A percentile compares a stretch with the other conserved stretches of the same genome.
Conservation (phyloP, 352 stramenopile species). For the Globisporangium splendens region DNA sequence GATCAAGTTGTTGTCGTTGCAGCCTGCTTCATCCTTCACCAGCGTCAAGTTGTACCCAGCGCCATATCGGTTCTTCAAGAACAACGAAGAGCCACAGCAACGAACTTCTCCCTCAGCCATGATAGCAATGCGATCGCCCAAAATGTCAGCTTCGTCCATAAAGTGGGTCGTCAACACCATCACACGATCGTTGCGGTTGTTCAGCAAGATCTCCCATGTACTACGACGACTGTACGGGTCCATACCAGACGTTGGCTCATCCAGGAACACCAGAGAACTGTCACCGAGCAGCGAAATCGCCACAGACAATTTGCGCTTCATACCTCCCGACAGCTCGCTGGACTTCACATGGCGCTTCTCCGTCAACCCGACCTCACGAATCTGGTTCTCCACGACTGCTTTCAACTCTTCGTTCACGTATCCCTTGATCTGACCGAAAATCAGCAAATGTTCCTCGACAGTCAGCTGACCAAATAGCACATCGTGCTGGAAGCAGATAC, state of each 20-base stretch:
- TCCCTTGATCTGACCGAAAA: conserved; percentile 93
- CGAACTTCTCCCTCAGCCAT: conserved; percentile 91
- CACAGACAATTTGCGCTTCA: conserved; percentile 96
- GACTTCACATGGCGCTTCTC: conserved; percentile 80
- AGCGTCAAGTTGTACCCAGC: conserved; percentile 79
- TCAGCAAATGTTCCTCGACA: conserved; percentile 92
- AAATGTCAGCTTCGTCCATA: conserved; percentile 90
- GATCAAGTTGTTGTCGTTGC: conserved; percentile 27
- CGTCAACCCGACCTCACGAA: conserved; percentile 81
- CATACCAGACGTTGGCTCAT: conserved; percentile 95
- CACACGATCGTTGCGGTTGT: conserved; percentile 51
- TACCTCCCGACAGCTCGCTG: conserved; percentile 82
- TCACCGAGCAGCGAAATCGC: too few species aligned
- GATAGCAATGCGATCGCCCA: conserved; percentile 81
- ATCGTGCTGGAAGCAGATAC: conserved; percentile 96
- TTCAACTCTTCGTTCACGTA: conserved; percentile 26
- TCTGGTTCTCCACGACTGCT: conserved; percentile 35
- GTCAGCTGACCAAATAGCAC: conserved; percentile 95
- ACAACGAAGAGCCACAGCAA: too few species aligned
- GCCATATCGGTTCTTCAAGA: too few species aligned
- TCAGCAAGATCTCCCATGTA: conserved; percentile 83
- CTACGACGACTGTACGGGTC: conserved; percentile 93
- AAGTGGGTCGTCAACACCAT: conserved; percentile 94
- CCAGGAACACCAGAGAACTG: too few species aligned
- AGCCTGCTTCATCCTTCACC: conserved; percentile 30